Evolutionary conservation across 495 filamentous ascomycete genomes (phyloP).

Genomic region (Penicillium egyptiacum): DNA sequence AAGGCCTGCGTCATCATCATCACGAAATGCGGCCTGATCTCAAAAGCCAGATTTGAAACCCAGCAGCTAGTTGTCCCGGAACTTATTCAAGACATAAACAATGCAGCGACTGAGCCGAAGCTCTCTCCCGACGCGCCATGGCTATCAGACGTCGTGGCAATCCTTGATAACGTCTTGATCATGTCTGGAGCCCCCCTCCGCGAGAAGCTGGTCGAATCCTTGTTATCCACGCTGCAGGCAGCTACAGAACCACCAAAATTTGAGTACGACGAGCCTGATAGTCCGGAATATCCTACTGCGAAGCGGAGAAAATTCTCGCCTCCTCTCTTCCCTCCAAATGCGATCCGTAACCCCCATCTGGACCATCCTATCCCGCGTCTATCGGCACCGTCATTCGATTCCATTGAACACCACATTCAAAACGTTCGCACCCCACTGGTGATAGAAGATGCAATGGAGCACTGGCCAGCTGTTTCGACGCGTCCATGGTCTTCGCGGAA

Average conservation of each 20-base stretch:
- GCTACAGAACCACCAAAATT: slow-evolving; percentile 19
- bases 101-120: neutral
- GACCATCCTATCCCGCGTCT: slow-evolving; percentile 37
- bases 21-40: slow-evolving; percentile 20
- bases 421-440: slow-evolving; percentile 61
- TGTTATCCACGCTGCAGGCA: slow-evolving; percentile 34
- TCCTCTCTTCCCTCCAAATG: slow-evolving; percentile 43
- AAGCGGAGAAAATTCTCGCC: slow-evolving; percentile 40
- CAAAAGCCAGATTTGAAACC: slow-evolving; percentile 6
- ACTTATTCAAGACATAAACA: slow-evolving; percentile 21
- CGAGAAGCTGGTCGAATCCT: slow-evolving; percentile 56
- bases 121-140: slow-evolving; percentile 28
- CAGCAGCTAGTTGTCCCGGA: slow-evolving; percentile 7
- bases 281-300: neutral
- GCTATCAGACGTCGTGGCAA: slow-evolving; percentile 52
- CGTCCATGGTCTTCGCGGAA: slow-evolving; percentile 68
- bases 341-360: slow-evolving; percentile 35
- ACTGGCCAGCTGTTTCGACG: slow-evolving; percentile 78
- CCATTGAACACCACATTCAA: slow-evolving; percentile 65
- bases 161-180: slow-evolving; percentile 78
- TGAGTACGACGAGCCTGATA: neutral
- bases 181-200: slow-evolving; percentile 72
- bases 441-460: slow-evolving; percentile 58
- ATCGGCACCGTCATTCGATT: slow-evolving; percentile 52
- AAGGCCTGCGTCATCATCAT: slow-evolving; percentile 51